Base-by-base conservation (phyloP, 805 yeast species). In the Metschnikowia koreensis region DNA sequence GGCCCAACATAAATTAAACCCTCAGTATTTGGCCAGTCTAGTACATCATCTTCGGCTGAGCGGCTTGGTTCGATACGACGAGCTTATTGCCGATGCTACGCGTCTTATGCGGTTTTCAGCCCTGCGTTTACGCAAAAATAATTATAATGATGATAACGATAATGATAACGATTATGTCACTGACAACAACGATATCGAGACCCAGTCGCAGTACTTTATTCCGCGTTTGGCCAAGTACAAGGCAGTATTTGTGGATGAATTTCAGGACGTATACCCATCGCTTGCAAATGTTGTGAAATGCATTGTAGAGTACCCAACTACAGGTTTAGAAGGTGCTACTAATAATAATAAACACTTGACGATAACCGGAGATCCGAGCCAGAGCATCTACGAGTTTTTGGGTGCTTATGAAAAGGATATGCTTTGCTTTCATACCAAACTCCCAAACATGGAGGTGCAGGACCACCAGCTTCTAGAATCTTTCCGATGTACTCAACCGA, bases 301-400 rank as follows among this genome's bases (percentile, higher is more conserved):
- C 5, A 62, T 71, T 1, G 66, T 81, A 2, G 56, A 74, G 0
- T 71, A 73, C 53, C 75, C 73, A 7, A 65, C 69, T 3, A 31
- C 41, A 6, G 63, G 52, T 3, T 44, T 51, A 5, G 52, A 52
- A 7, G 58, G 60, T 2, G 22, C 22, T 2, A 41, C 31, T 17
- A n/a, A 26, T 15, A 41, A 37, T 17, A n/a, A 26, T 15, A 75
- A 80, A 48, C 91, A 87, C 63, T 60, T 87, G 36, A 77, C 85
- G 1, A 64, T 87, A 16, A 86, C 90, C 4, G 92, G 92, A 1
- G 93, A 87, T 66, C 80, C 83, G 1, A 75, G 82, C 62, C 93
- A 87, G 66, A 77, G 87, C 47, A 83, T 87, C 29, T 87, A 84
- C 62, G 83, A 75, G 29, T 87, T 87, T 62, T 61, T 86, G 39